Evolutionary conservation across 1,139 yeast genomes (phyloP).

Genomic region (Suhomyces choctaworum): DNA sequence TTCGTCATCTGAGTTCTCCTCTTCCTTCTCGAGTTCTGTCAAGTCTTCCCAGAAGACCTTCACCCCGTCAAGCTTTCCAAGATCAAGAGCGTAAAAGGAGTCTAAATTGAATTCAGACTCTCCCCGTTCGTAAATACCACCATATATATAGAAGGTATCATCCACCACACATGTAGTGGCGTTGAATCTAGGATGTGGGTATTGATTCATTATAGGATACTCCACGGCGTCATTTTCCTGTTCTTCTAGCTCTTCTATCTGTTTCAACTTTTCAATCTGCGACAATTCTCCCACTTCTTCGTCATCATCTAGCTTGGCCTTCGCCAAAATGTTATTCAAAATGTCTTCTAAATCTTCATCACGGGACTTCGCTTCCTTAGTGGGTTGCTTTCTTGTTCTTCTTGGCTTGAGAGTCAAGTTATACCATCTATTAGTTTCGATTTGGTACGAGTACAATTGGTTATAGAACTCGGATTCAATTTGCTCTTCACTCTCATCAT

Average conservation of each 20-base stretch:
- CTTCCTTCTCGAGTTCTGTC: constrained; percentile 57
- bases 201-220: constrained; percentile 57
- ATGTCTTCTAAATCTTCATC: constrained; percentile 84
- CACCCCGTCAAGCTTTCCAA: constrained; percentile 85
- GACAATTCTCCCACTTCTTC: constrained; percentile 49
- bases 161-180: constrained; percentile 84
- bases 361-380: constrained; percentile 52
- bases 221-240: constrained; percentile 36
- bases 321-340: constrained; percentile 70
- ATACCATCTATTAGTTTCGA: constrained; percentile 89
- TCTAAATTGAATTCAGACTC: constrained; percentile 84
- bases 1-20: constrained; percentile 57
- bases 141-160: constrained; percentile 81
- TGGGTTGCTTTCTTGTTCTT: constrained; percentile 49
- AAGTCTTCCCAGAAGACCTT: constrained; percentile 89
- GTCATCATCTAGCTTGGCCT: constrained; percentile 65
- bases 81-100: constrained; percentile 81
- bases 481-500: constrained; percentile 91
- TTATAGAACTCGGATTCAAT: constrained; percentile 84
- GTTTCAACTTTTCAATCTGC: constrained; percentile 41
- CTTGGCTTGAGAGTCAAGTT: constrained; percentile 66
- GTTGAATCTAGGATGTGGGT: constrained; percentile 91
- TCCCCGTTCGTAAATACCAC: constrained; percentile 88
- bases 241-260: constrained; percentile 38
- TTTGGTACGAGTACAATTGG: constrained; percentile 76